Percentiles rank a stretch among this genome's conserved stretches.
These are phyloP conservation scores for Nitzschia inconspicua DNA, from an alignment of 108 stramenopile genomes.

Conservation along the genomic window DNA sequence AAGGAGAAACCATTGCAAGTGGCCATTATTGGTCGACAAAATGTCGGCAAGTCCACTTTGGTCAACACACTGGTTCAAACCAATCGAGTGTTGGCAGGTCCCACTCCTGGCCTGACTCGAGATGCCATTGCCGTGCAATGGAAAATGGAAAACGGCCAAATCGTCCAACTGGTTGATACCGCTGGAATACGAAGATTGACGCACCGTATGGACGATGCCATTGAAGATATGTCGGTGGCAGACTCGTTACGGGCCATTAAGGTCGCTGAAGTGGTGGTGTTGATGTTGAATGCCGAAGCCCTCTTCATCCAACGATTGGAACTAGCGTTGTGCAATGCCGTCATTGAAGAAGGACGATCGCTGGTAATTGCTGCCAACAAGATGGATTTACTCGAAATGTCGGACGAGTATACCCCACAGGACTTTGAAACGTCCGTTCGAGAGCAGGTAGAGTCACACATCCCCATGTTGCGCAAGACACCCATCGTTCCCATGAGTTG, in stretches of 20 bases:
- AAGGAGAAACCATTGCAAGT: conserved; percentile 67
- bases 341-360: conserved; percentile 85
- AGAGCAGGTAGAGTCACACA: conserved; percentile 69
- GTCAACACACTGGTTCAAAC: conserved; percentile 76
- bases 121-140: conserved; percentile 85
- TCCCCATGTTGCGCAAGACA: conserved; percentile 80
- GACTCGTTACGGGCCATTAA: conserved; percentile 90
- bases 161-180: conserved; percentile 82
- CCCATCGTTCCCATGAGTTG: conserved; percentile 82
- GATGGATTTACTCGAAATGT: conserved; percentile 80
- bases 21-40: conserved; percentile 86
- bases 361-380: conserved; percentile 90
- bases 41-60: conserved; percentile 88
- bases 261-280: conserved; percentile 84
- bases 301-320: conserved; percentile 78
- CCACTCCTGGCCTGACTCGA: conserved; percentile 87
- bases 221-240: conserved; percentile 80
- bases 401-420: conserved; percentile 39
- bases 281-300: conserved; percentile 84
- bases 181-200: conserved; percentile 80
- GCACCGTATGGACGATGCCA: conserved; percentile 62
- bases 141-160: conserved; percentile 53
- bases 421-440: conserved; percentile 74
- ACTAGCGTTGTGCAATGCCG: conserved; percentile 83
- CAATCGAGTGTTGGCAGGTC: conserved; percentile 77